Conservation (phyloP, 169 alveolate genomes). For the Cryptosporidium ubiquitum region DNA sequence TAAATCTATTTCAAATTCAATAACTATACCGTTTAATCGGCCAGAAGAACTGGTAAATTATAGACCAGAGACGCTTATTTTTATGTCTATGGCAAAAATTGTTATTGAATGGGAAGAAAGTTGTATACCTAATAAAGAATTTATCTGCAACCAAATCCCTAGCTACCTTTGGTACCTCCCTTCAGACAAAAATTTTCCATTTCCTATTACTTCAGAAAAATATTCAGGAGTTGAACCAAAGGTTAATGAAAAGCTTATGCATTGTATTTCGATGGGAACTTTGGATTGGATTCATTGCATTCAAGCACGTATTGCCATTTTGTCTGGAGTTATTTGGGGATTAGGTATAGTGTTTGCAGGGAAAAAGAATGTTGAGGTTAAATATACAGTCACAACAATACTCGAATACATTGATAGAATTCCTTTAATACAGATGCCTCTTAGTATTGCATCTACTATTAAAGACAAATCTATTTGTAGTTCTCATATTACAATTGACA, state of each 20-base stretch:
- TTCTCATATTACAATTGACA: slow-evolving; percentile 41
- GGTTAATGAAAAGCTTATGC: neutral
- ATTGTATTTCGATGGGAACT: slow-evolving; percentile 19
- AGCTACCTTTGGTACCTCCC: slow-evolving; percentile 50
- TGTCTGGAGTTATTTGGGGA: slow-evolving; percentile 63
- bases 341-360: slow-evolving; percentile 69
- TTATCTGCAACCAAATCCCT: slow-evolving; percentile 34
- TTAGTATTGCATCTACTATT: slow-evolving; percentile 59
- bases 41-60: slow-evolving; percentile 57
- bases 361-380: slow-evolving; percentile 7
- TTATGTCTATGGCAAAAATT: slow-evolving; percentile 45
- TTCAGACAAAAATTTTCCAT: slow-evolving; percentile 46
- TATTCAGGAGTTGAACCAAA: neutral
- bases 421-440: slow-evolving; percentile 59
- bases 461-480: slow-evolving; percentile 42
- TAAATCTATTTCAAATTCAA: slow-evolving; percentile 12
- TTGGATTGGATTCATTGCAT: slow-evolving; percentile 72
- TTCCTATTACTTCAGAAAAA: slow-evolving; percentile 17
- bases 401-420: slow-evolving; percentile 36
- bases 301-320: slow-evolving; percentile 55
- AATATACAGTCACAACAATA: neutral
- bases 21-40: slow-evolving; percentile 34
- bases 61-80: slow-evolving; percentile 60
- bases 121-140: slow-evolving; percentile 24
- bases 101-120: slow-evolving; percentile 63